phyloP scores from a whole-genome alignment of 2,329 filamentous ascomycete genomes.

The Cercospora brassicicola region DNA sequence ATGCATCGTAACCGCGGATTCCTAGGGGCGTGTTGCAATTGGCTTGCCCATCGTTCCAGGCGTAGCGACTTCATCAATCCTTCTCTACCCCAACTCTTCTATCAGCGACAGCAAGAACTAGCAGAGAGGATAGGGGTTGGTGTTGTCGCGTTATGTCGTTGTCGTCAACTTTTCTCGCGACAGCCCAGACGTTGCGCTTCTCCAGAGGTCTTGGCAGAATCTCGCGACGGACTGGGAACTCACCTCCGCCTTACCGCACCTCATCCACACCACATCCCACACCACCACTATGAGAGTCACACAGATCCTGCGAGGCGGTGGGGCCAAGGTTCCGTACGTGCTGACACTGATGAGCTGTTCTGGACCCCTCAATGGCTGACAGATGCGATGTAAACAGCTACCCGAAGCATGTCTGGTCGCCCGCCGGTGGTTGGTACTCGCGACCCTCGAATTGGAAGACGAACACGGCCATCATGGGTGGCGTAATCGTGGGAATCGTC shows the following conservation, averaged over 20 bases:
- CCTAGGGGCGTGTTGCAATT: conserved; percentile 54
- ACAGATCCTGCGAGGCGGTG: conserved; percentile 61
- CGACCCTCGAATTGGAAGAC: conserved; percentile 92
- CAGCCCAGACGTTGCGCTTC: neutral
- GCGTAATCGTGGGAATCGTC: conserved; percentile 66
- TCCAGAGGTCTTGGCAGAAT: neutral
- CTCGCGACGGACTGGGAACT: neutral
- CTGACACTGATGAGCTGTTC: neutral
- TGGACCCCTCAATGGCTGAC: conserved; percentile 27
- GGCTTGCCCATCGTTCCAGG: conserved; percentile 60
- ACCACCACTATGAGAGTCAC: conserved; percentile 35
- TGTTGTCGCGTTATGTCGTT: conserved; percentile 13
- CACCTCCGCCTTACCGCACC: conserved; percentile 18
- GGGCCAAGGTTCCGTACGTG: conserved; percentile 72
- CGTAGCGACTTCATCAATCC: conserved; percentile 51
- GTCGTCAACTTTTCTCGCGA: conserved; percentile 10
- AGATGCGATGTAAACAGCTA: conserved; percentile 27
- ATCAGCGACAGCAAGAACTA: neutral
- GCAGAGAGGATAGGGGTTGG: neutral
- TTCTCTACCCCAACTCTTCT: neutral
- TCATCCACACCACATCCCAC: conserved; percentile 16
- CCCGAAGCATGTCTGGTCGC: conserved; percentile 86
- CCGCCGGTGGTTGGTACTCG: conserved; percentile 94
- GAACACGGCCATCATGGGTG: conserved; percentile 79
- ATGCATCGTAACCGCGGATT: conserved; percentile 45